phyloP scores from a whole-genome alignment of 106 monocot species.

The Hemerocallis citrina region DNA sequence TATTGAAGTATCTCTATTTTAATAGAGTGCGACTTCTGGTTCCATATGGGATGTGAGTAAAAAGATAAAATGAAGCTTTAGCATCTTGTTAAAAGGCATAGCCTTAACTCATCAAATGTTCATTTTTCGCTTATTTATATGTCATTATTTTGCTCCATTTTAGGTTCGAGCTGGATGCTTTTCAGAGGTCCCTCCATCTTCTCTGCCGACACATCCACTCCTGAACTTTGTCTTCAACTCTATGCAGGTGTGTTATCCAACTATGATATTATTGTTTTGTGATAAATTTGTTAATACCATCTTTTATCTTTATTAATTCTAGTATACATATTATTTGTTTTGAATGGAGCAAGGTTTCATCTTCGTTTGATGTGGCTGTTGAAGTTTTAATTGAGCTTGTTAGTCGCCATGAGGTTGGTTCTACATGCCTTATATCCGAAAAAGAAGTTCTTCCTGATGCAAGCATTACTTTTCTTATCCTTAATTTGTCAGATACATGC shows the following conservation, averaged over 20 bases:
- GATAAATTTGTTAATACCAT: background rate
- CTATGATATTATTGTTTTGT: background rate
- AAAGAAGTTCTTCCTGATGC: too few relatives aligned
- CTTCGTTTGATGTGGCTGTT: constrained; percentile 84
- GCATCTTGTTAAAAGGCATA: too few relatives aligned
- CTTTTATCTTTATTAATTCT: constrained; percentile 4
- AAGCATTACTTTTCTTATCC: constrained; percentile 1
- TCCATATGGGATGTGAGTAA: too few relatives aligned
- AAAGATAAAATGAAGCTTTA: too few relatives aligned
- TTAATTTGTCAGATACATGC: background rate
- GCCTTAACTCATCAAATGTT: too few relatives aligned
- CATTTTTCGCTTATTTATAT: too few relatives aligned
- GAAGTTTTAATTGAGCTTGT: constrained; percentile 93
- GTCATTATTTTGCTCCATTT: constrained; percentile 5
- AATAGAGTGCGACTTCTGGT: too few relatives aligned
- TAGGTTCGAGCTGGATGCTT: constrained; percentile 94
- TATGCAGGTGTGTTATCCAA: constrained; percentile 47
- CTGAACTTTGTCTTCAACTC: constrained; percentile 84
- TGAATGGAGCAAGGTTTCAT: constrained; percentile 38
- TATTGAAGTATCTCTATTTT: too few relatives aligned
- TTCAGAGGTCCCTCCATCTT: constrained; percentile 52
- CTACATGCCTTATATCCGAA: background rate
- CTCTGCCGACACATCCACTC: constrained; percentile 68
- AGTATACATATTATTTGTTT: constrained; percentile 2
- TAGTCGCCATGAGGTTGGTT: constrained; percentile 71